phyloP scores from a whole-genome alignment of 805 yeast species.

The Sporopachydermia lactativora region DNA sequence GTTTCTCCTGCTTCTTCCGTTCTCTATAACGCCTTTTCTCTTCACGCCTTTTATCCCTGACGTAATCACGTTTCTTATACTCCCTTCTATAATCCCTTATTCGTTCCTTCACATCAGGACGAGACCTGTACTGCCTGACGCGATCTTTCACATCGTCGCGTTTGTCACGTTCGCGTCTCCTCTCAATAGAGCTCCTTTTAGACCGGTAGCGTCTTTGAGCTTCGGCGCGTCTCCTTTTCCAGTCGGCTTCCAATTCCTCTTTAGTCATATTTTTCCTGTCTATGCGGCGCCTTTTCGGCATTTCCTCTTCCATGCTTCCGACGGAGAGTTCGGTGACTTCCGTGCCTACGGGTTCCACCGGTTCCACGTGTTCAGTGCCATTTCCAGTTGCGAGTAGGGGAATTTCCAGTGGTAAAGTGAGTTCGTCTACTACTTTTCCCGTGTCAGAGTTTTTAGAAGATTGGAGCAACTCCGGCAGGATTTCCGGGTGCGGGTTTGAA shows the following conservation, averaged over 20 bases:
- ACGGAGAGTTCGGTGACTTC: background rate
- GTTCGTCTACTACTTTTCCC: background rate
- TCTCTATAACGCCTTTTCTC: background rate
- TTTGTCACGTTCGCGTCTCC: background rate
- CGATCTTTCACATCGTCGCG: background rate
- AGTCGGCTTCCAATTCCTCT: conserved; percentile 1
- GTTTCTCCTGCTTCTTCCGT: conserved; percentile 1
- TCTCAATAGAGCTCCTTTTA: background rate
- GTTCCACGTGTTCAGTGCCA: background rate
- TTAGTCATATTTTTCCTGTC: background rate
- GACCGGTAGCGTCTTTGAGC: background rate
- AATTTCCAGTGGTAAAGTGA: background rate
- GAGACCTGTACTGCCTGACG: background rate
- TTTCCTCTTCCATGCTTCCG: background rate
- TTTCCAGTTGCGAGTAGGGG: no score
- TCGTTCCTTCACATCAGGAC: background rate
- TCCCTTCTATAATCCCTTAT: background rate
- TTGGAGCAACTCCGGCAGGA: background rate
- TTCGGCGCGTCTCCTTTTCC: background rate
- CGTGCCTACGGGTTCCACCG: background rate
- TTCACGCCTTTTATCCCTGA: background rate
- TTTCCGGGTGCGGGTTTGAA: background rate
- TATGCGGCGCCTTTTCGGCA: background rate
- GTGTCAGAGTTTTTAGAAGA: no score
- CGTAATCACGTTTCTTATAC: background rate